These are phyloP conservation scores for Podila epigama DNA, from an alignment of 192 early-diverging fungal genomes.

Conservation along the genomic window DNA sequence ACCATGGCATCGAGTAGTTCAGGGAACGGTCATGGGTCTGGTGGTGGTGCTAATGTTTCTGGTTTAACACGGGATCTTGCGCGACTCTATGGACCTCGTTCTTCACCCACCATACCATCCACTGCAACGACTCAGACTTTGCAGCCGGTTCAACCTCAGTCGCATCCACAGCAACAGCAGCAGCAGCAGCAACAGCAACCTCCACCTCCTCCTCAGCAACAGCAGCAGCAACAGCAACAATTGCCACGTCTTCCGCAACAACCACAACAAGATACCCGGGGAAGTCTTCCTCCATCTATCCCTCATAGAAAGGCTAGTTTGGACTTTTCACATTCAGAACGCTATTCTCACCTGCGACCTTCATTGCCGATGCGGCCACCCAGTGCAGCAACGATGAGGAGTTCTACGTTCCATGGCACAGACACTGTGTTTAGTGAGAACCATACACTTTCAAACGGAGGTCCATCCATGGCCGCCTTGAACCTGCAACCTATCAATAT, in stretches of 20 bases:
- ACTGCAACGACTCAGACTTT: neutral
- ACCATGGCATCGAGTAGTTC: constrained; percentile 5
- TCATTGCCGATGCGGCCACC: constrained; percentile 36
- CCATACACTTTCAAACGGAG: neutral
- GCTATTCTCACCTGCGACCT: constrained; percentile 32
- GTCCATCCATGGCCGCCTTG: constrained; percentile 5
- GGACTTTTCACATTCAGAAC: constrained; percentile 40
- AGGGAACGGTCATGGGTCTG: too few relatives aligned
- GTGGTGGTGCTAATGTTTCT: neutral
- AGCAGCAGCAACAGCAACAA: constrained; percentile 3
- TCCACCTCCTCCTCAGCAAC: too few relatives aligned
- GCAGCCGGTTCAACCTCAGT: neutral
- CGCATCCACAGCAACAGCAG: constrained; percentile 1
- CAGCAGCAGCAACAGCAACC: constrained; percentile 9
- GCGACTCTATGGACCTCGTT: constrained; percentile 12
- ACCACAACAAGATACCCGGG: neutral
- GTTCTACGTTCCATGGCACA: constrained; percentile 47
- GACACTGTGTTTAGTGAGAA: constrained; percentile 7
- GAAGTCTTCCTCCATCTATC: constrained; percentile 25
- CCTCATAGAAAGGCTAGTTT: constrained; percentile 44
- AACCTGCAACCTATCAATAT: constrained; percentile 44
- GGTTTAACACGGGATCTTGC: constrained; percentile 2
- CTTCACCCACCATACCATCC: constrained; percentile 24
- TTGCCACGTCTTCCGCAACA: too few relatives aligned
- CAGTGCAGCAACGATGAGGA: constrained; percentile 36